phyloP scores from a whole-genome alignment of 1,139 yeast genomes.

The Meyerozyma sp. region DNA sequence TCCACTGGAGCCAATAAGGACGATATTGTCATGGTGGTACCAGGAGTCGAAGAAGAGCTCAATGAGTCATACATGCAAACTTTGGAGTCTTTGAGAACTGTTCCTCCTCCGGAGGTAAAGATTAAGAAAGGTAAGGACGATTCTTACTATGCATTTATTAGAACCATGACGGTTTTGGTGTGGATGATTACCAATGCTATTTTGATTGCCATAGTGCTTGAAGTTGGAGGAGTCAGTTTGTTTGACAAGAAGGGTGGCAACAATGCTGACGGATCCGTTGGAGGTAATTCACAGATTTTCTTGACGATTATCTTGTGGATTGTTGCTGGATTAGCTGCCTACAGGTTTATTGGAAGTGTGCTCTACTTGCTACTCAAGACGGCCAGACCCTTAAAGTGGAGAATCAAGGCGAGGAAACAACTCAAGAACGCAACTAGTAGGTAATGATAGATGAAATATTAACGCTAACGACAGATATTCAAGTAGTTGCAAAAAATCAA shows the following conservation, averaged over 20 bases:
- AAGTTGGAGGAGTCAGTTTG: conserved; percentile 35
- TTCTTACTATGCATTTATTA: conserved; percentile 36
- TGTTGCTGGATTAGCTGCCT: conserved; percentile 43
- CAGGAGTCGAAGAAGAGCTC: conserved; percentile 58
- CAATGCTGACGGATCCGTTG: conserved; percentile 25
- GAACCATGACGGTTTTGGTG: conserved; percentile 41
- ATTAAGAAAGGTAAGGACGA: conserved; percentile 7
- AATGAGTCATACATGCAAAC: conserved; percentile 53
- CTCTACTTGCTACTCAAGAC: conserved; percentile 30
- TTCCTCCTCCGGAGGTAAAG: conserved; percentile 20
- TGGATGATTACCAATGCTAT: conserved; percentile 45
- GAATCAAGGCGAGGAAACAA: conserved; percentile 19
- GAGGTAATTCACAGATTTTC: conserved; percentile 35
- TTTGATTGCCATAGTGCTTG: conserved; percentile 37
- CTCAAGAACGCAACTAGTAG: conserved; percentile 4
- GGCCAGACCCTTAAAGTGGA: conserved; percentile 42
- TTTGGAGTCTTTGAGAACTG: conserved; percentile 39
- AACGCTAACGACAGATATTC: background rate
- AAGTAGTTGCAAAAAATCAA: no score
- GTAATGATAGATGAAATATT: background rate
- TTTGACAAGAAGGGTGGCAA: conserved; percentile 16
- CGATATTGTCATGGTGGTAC: conserved; percentile 62
- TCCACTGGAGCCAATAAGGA: conserved; percentile 48
- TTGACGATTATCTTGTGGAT: conserved; percentile 45
- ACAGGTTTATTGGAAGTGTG: conserved; percentile 38